Evolutionary conservation across 768 basidiomycete species (phyloP).

Genomic region (Lentinus tigrinus): DNA sequence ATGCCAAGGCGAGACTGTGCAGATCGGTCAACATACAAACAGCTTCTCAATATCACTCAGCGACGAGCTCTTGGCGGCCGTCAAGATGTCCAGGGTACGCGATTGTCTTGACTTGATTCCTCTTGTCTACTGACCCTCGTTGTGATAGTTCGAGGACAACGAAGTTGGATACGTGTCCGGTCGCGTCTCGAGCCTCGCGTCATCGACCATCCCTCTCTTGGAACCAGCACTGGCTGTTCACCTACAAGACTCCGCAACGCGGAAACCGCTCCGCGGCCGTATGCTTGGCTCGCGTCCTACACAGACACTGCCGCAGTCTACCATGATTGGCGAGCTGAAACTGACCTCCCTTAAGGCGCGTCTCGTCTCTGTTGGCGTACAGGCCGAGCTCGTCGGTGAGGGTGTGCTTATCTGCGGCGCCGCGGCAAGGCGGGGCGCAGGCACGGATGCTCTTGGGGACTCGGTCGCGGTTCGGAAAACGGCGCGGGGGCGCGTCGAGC

Average conservation of each 20-base stretch:
- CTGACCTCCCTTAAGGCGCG: constrained; percentile 85
- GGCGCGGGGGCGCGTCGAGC: constrained; percentile 77
- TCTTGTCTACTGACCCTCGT: neutral
- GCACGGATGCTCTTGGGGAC: constrained; percentile 51
- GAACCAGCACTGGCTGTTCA: constrained; percentile 52
- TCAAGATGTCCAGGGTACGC: constrained; percentile 85
- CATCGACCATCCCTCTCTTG: constrained; percentile 85
- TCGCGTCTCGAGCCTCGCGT: constrained; percentile 79
- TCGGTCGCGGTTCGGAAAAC: constrained; percentile 89
- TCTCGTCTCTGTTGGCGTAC: constrained; percentile 70
- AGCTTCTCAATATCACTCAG: constrained; percentile 93
- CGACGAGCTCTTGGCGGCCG: constrained; percentile 75
- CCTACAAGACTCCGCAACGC: neutral
- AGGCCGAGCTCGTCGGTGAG: constrained; percentile 95
- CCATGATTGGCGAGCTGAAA: constrained; percentile 97
- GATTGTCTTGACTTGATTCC: neutral
- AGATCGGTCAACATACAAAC: constrained; percentile 94
- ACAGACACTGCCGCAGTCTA: constrained; percentile 75
- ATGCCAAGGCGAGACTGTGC: constrained; percentile 66
- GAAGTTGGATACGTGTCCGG: constrained; percentile 93
- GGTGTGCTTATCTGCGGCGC: constrained; percentile 89
- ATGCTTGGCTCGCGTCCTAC: constrained; percentile 66
- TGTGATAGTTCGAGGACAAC: constrained; percentile 88
- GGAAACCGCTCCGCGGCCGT: constrained; percentile 33
- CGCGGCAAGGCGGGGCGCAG: constrained; percentile 43